phyloP scores from a whole-genome alignment of 1,139 yeast genomes.

The Sugiyamaella grinbergsii region DNA sequence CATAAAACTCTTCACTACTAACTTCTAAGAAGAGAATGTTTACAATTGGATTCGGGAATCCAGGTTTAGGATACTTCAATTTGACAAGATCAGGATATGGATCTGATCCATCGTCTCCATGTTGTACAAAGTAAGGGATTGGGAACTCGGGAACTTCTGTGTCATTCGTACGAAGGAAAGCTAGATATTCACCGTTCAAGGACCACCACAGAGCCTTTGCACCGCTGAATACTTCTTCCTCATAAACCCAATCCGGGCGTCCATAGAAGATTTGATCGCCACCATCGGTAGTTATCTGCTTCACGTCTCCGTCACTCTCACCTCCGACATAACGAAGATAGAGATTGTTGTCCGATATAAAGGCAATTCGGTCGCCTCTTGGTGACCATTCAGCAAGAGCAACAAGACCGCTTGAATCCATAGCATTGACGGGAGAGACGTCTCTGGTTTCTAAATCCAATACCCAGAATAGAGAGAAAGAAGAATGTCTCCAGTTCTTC shows the following conservation, averaged over 20 bases:
- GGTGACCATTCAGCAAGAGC: slow-evolving; percentile 78
- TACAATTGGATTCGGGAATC: slow-evolving; percentile 68
- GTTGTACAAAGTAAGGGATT: slow-evolving; percentile 61
- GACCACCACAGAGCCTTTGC: slow-evolving; percentile 88
- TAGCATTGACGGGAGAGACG: slow-evolving; percentile 48
- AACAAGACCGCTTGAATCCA: slow-evolving; percentile 38
- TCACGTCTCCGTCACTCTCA: slow-evolving; percentile 32
- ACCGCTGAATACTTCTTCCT: slow-evolving; percentile 76
- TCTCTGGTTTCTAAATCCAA: slow-evolving; percentile 47
- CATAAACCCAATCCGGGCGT: slow-evolving; percentile 95
- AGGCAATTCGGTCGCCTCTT: slow-evolving; percentile 62
- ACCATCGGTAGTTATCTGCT: slow-evolving; percentile 68
- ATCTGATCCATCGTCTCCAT: slow-evolving; percentile 40
- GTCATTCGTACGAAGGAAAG: slow-evolving; percentile 72
- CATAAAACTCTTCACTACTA: slow-evolving; percentile 36
- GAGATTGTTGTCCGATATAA: slow-evolving; percentile 64
- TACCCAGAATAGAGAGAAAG: slow-evolving; percentile 67
- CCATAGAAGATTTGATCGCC: slow-evolving; percentile 72
- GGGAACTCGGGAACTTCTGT: slow-evolving; percentile 65
- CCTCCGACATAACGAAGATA: slow-evolving; percentile 50
- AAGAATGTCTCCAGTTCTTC: slow-evolving; percentile 76
- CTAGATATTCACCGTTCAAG: slow-evolving; percentile 63
- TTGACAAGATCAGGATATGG: slow-evolving; percentile 60
- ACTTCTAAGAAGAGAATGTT: slow-evolving; percentile 52
- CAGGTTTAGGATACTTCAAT: slow-evolving; percentile 90